These are phyloP conservation scores for Rhynchospora tenuis DNA, from an alignment of 176 grass and related monocot species.

Conservation along the genomic window DNA sequence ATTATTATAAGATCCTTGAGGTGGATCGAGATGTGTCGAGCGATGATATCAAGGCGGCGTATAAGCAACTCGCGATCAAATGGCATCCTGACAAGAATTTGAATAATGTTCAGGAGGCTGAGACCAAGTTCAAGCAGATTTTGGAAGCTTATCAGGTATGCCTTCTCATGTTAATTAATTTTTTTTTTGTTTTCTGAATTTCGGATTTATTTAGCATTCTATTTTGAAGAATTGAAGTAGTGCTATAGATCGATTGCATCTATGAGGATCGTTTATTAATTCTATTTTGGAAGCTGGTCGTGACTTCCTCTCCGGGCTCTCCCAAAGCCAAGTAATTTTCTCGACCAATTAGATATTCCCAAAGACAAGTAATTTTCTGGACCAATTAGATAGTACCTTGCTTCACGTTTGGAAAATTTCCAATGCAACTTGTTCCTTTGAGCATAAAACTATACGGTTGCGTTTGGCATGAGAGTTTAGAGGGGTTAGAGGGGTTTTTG, in stretches of 20 bases:
- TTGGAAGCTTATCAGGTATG: slow-evolving; percentile 68
- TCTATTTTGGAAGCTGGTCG: neutral
- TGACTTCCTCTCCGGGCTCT: neutral
- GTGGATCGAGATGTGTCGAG: slow-evolving; percentile 55
- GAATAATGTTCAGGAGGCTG: slow-evolving; percentile 41
- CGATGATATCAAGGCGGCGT: slow-evolving; percentile 68
- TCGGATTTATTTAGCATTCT: neutral
- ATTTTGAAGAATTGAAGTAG: neutral
- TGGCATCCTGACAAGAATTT: slow-evolving; percentile 90
- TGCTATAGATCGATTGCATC: neutral
- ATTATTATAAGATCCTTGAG: slow-evolving; percentile 85
- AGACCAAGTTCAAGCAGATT: slow-evolving; percentile 76
- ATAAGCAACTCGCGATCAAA: slow-evolving; percentile 52
- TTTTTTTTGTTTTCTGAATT: neutral
- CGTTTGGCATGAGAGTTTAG: too few species aligned
- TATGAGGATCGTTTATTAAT: neutral
- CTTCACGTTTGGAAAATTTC: neutral
- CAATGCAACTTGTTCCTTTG: neutral
- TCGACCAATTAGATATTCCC: neutral
- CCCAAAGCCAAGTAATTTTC: neutral
- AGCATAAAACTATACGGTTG: neutral
- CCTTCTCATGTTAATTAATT: neutral
- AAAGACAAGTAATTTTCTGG: neutral
- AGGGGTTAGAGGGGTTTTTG: too few species aligned
- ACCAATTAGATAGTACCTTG: neutral